Evolutionary conservation across 2,329 filamentous ascomycete species (phyloP), one percentile per base, ranked within the genome.

Genomic region (Aspergillus fumigatus): DNA sequence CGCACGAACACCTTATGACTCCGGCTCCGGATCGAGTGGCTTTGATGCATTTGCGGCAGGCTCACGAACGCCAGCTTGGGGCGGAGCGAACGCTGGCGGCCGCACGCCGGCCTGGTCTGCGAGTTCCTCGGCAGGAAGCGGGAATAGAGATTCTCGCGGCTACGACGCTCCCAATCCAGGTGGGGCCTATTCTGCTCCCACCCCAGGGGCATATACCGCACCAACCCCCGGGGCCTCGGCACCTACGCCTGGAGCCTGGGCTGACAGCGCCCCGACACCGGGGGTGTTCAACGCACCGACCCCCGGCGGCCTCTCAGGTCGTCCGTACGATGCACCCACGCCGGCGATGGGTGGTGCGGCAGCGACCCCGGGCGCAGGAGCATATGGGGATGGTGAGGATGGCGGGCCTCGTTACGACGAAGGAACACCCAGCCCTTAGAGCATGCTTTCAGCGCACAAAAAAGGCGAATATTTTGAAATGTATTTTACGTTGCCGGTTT

Each of bases 151-250:
- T 43, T 62, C 68, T 48, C 70, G 71, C 25, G 68, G 82, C 0
- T 90, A 89, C 64, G 89, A 93, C 63, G 89, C 89, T 3, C 88
- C 88, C 0, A 92, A 89, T 0, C 89, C 88, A 0, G 88, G 86
- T 2, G 86, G 84, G 6, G 67, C 73, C 51, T 87, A 88, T 55
- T 81, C 84, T 6, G 88, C 87, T 2, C 85, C 86, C 1, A 89
- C 87, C 0, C 87, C 87, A 1, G 85, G 84, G 74, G 49, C 82
- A 77, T 55, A 75, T 49, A 62, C 64, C 38, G 88, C 88, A 17
- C 87, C 88, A 0, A 92, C 88, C 0, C 88, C 88, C 0, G 86
- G 84, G 26, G 86, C 84, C 0, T 84, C 82, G 51, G 84, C 84
- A n/a, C 77, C 80, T 10, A 83, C 80, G 50, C 79, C 68, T 62